Evolutionary conservation across 2,329 filamentous ascomycete species (phyloP).

Genomic region (Iodosphaeria phyllophila): DNA sequence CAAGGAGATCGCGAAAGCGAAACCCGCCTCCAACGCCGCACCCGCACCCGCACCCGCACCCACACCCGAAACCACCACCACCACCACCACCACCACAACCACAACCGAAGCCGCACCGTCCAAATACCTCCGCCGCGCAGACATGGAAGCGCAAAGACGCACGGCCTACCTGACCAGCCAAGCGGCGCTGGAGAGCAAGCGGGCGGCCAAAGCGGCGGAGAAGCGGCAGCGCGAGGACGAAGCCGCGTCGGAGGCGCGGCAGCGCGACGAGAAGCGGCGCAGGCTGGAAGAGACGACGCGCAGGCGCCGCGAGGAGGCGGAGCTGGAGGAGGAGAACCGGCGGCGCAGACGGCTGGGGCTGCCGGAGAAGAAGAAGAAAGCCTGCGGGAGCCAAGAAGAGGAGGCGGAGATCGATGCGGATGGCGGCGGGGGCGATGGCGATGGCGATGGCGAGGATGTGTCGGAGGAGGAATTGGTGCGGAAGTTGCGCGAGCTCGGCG

Average conservation of each 20-base stretch:
- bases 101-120: slow-evolving; percentile 20
- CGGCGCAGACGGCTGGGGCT: slow-evolving; percentile 63
- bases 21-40: slow-evolving; percentile 18
- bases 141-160: slow-evolving; percentile 67
- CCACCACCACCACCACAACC: too few species aligned
- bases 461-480: slow-evolving; percentile 48
- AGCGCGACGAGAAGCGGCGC: slow-evolving; percentile 65
- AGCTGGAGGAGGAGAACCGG: slow-evolving; percentile 51
- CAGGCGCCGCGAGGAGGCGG: slow-evolving; percentile 49
- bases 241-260: slow-evolving; percentile 46
- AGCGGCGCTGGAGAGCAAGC: slow-evolving; percentile 50
- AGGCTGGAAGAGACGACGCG: slow-evolving; percentile 67
- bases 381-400: too few species aligned
- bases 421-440: slow-evolving; percentile 21
- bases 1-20: slow-evolving; percentile 74
- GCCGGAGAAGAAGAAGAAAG: slow-evolving; percentile 54
- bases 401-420: slow-evolving; percentile 20
- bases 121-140: slow-evolving; percentile 73
- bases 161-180: slow-evolving; percentile 72
- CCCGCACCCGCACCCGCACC: too few species aligned
- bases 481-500: slow-evolving; percentile 51
- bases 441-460: slow-evolving; percentile 40
- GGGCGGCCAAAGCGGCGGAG: slow-evolving; percentile 46
- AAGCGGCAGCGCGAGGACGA: slow-evolving; percentile 89
- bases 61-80: too few species aligned